Conservation (phyloP, 768 basidiomycete genomes). For the Serendipita vermifera region DNA sequence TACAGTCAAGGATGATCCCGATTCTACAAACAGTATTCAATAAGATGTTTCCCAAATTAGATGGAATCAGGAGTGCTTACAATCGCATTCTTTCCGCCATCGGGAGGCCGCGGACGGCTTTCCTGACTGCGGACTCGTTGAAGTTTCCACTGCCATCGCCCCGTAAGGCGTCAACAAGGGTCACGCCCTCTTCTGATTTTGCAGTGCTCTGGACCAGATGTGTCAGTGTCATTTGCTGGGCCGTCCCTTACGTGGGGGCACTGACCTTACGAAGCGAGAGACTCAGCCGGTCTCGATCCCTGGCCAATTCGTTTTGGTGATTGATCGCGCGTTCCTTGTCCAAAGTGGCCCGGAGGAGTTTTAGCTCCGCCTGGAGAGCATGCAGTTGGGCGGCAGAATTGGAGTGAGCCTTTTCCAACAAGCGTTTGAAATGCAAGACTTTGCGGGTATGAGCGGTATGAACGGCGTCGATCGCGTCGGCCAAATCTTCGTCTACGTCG, state of each 20-base stretch:
- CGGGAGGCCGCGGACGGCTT: slow-evolving; percentile 45
- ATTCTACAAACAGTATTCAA: slow-evolving; percentile 29
- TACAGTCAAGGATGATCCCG: slow-evolving; percentile 49
- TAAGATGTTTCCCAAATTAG: slow-evolving; percentile 10
- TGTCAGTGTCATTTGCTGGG: no score
- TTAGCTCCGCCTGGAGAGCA: slow-evolving; percentile 70
- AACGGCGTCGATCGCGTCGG: slow-evolving; percentile 29
- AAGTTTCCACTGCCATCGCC: slow-evolving; percentile 42
- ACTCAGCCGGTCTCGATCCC: slow-evolving; percentile 15
- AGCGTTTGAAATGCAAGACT: slow-evolving; percentile 59
- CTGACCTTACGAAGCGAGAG: slow-evolving; percentile 9
- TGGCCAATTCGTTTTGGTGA: slow-evolving; percentile 18
- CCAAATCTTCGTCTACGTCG: slow-evolving; percentile 59
- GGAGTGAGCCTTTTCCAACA: slow-evolving; percentile 69
- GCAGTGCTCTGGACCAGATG: no score
- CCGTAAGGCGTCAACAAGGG: slow-evolving; percentile 37
- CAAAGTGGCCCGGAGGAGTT: slow-evolving; percentile 43
- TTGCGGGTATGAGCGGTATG: slow-evolving; percentile 36
- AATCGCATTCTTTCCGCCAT: slow-evolving; percentile 60
- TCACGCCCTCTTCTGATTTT: no score
- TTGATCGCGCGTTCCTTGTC: slow-evolving; percentile 17
- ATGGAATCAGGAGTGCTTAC: slow-evolving; percentile 32
- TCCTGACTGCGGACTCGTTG: slow-evolving; percentile 55
- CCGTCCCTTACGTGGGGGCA: no score
- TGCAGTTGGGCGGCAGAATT: slow-evolving; percentile 71